Base-by-base conservation (phyloP, 2,329 filamentous ascomycete species). In the Phoma herbarum region DNA sequence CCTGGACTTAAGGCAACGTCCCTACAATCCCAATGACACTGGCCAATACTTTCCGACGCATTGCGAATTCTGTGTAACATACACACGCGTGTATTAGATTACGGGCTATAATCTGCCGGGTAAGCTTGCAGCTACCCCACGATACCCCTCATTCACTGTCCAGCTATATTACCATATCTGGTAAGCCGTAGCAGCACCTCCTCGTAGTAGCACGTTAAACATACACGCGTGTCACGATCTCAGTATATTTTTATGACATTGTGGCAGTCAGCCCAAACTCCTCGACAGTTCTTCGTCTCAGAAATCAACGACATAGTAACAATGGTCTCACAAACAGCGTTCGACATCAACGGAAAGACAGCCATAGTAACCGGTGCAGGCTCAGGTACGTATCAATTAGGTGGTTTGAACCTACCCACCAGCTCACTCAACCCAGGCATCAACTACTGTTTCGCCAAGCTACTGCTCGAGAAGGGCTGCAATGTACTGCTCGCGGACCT, bases 401-500 rank as follows among this genome's bases (percentile, higher is more conserved):
- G 7, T 12, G 31, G 31, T 14, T 16, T 6, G 31, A 5, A n/a
- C 16, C 12, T 4, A 35, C 11, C 1, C 35, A 20, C 35, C 35
- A 26, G 29, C 37, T 43, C 18, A 29, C 25, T 2, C 44, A 23
- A 14, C 10, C 20, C 59, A 83, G 81, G 81, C 16, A 83, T 83
- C 63, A 81, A 80, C 64, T 75, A 77, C 61, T 75, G 65, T 62
- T 83, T 84, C 63, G 77, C 81, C 12, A 66, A 73, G 18, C 69
- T 82, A 1, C 78, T 84, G 14, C 77, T 83, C 20, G 70, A 74
- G 0, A 67, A 69, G 11, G 77, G 78, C 59, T 83, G 81, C 74
- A 82, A 79, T 56, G 81, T 83, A 43, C 69, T 84, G 39, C 72
- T 84, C 46, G 81, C 80, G 18, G 82, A 84, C 60, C 70, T 84